These are phyloP conservation scores for Linum lewisii DNA, from an alignment of 345 rosid genomes.

Conservation along the genomic window DNA sequence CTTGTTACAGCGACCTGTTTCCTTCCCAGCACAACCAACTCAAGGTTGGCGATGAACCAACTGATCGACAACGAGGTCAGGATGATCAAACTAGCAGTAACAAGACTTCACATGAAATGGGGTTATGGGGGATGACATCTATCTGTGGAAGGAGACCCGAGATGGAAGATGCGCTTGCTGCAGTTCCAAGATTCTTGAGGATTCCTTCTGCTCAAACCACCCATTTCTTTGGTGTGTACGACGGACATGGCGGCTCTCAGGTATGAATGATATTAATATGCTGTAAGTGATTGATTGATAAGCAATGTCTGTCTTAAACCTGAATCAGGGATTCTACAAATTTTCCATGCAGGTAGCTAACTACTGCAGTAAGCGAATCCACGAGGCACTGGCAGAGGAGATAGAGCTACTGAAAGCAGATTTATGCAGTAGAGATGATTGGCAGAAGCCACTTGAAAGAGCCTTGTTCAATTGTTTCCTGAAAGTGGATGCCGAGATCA, in stretches of 20 bases:
- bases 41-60: too few relatives aligned
- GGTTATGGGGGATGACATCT: slow-evolving; percentile 56
- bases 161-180: slow-evolving; percentile 72
- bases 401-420: slow-evolving; percentile 29
- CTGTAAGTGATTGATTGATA: too few relatives aligned
- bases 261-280: too few relatives aligned
- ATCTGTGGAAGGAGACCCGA: slow-evolving; percentile 60
- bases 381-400: slow-evolving; percentile 62
- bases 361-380: slow-evolving; percentile 54
- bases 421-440: slow-evolving; percentile 40
- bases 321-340: too few relatives aligned
- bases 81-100: too few relatives aligned
- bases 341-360: slow-evolving; percentile 72
- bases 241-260: slow-evolving; percentile 79
- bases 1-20: slow-evolving; percentile 6
- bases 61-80: too few relatives aligned
- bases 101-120: too few relatives aligned
- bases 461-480: slow-evolving; percentile 48
- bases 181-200: slow-evolving; percentile 40
- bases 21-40: slow-evolving; percentile 11
- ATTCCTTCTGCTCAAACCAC: slow-evolving; percentile 19
- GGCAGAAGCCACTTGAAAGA: slow-evolving; percentile 52
- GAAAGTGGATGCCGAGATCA: slow-evolving; percentile 54
- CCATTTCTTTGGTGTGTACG: slow-evolving; percentile 64
- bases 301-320: too few relatives aligned